phyloP scores from a whole-genome alignment of 2,329 filamentous ascomycete genomes.

The Talaromyces atroroseus region DNA sequence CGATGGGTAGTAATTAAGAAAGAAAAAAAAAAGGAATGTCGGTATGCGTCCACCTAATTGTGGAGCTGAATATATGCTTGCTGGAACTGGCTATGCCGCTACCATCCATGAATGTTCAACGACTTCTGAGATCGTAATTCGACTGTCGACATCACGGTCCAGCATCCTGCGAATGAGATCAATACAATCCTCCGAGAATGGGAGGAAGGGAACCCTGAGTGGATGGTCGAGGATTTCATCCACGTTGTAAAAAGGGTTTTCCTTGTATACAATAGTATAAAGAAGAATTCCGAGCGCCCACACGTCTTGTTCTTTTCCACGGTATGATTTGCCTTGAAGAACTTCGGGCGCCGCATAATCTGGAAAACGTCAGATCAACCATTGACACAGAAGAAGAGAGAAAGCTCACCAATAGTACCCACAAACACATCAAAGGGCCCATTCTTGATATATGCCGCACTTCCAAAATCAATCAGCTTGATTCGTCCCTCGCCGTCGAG shows the following conservation, averaged over 20 bases:
- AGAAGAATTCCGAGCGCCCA: slow-evolving; percentile 96
- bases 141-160: slow-evolving; percentile 74
- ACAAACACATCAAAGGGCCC: slow-evolving; percentile 99
- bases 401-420: slow-evolving; percentile 76
- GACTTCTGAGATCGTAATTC: slow-evolving; percentile 83
- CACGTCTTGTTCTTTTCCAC: slow-evolving; percentile 94
- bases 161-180: slow-evolving; percentile 89
- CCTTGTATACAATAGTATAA: slow-evolving; percentile 99
- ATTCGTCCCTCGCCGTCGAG: slow-evolving; percentile 92
- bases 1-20: not conserved
- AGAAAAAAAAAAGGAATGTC: not conserved
- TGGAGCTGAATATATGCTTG: not conserved
- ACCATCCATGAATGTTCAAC: slow-evolving; percentile 76
- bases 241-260: slow-evolving; percentile 98
- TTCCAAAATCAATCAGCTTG: slow-evolving; percentile 97
- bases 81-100: slow-evolving; percentile 15
- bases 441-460: slow-evolving; percentile 95
- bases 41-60: not conserved
- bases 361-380: slow-evolving; percentile 33
- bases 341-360: slow-evolving; percentile 99
- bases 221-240: slow-evolving; percentile 99
- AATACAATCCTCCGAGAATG: slow-evolving; percentile 74
- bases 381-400: not conserved
- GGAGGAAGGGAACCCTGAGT: slow-evolving; percentile 70
- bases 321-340: slow-evolving; percentile 82